These are phyloP conservation scores for Corymbia maculata DNA, from an alignment of 345 rosid species.

Conservation along the genomic window DNA sequence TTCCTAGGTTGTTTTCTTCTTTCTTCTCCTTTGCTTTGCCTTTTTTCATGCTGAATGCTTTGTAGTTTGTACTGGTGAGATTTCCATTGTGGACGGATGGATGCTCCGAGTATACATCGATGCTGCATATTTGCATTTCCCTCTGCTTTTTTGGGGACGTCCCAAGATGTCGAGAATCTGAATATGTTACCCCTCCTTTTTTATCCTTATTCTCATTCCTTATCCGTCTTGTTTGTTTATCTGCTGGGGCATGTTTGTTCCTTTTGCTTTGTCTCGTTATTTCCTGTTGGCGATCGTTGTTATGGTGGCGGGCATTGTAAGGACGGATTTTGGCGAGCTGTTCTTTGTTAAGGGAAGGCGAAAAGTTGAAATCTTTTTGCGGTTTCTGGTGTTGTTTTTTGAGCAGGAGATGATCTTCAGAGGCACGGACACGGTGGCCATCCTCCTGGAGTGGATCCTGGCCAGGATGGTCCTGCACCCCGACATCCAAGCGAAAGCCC, in stretches of 20 bases:
- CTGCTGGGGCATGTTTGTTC: background rate
- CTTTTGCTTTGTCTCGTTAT: background rate
- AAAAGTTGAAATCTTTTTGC: background rate
- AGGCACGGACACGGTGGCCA: slow-evolving; percentile 59
- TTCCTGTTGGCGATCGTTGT: background rate
- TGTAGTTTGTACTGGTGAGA: background rate
- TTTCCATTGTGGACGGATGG: background rate
- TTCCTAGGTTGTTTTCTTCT: background rate
- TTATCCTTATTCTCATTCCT: background rate
- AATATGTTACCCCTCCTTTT: background rate
- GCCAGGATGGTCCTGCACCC: slow-evolving; percentile 55
- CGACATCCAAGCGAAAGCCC: slow-evolving; percentile 49
- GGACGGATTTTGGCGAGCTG: background rate
- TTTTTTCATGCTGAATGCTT: background rate
- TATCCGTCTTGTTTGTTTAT: background rate
- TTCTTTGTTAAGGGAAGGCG: background rate
- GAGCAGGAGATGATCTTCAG: slow-evolving; percentile 58
- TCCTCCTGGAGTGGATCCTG: slow-evolving; percentile 50
- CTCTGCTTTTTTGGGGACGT: background rate
- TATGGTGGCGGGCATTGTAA: background rate
- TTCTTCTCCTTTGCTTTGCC: background rate
- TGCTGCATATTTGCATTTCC: background rate
- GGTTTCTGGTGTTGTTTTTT: background rate
- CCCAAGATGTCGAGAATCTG: slow-evolving; percentile 10
- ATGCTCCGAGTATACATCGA: background rate